Evolutionary conservation across 2,329 filamentous ascomycete species (phyloP).

Genomic region (Proliferodiscus dingleyae): DNA sequence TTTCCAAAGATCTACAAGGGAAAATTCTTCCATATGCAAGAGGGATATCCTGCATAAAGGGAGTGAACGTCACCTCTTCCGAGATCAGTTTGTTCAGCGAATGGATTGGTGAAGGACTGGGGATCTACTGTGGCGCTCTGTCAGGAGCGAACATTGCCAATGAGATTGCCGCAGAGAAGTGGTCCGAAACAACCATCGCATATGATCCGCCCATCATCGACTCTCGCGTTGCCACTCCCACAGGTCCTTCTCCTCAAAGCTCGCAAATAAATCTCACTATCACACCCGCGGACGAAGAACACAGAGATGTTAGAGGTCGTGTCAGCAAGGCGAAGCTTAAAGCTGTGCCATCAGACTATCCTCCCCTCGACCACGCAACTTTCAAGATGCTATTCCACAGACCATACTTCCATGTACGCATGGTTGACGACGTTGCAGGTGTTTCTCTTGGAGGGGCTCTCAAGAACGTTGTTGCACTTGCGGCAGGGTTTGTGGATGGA

Average conservation of each 20-base stretch:
- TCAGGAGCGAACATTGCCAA: conserved; percentile 94
- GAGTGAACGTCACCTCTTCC: conserved; percentile 84
- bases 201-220: conserved; percentile 92
- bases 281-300: conserved; percentile 43
- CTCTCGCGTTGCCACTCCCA: conserved; percentile 66
- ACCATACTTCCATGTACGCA: conserved; percentile 93
- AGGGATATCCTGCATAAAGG: conserved; percentile 97
- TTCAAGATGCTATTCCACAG: conserved; percentile 88
- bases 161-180: conserved; percentile 93
- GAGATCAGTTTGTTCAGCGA: conserved; percentile 90
- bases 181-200: conserved; percentile 93
- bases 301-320: conserved; percentile 65
- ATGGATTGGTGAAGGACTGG: conserved; percentile 83
- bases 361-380: conserved; percentile 76
- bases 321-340: conserved; percentile 65
- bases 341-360: conserved; percentile 75
- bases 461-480: conserved; percentile 95
- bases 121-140: conserved; percentile 94
- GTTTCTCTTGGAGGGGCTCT: conserved; percentile 91
- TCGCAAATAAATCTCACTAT: conserved; percentile 48
- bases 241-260: conserved; percentile 44
- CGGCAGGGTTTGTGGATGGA: conserved; percentile 91
- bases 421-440: conserved; percentile 92
- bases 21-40: conserved; percentile 88
- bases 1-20: conserved; percentile 78